These are phyloP conservation scores for Hygrophila difformis DNA, from an alignment of 257 asterid genomes.

Conservation along the genomic window DNA sequence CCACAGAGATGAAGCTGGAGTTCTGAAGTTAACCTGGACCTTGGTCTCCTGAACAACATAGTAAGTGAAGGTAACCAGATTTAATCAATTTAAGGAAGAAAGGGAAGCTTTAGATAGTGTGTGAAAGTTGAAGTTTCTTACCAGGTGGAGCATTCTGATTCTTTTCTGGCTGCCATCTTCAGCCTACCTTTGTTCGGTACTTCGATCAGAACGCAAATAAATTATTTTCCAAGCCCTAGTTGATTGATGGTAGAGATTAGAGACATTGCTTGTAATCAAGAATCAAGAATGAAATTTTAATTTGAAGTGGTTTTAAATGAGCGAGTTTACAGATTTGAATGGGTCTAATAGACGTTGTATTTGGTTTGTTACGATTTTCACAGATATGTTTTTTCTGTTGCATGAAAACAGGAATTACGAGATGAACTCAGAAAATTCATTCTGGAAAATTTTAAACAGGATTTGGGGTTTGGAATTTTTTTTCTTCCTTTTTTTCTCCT, in stretches of 20 bases:
- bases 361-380: background rate
- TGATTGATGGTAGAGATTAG: no score
- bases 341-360: background rate
- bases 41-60: slow-evolving; percentile 34
- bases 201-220: no score
- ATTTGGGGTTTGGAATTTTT: no score
- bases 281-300: no score
- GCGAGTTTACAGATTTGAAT: background rate
- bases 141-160: background rate
- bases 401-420: background rate
- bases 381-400: background rate
- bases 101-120: background rate
- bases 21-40: slow-evolving; percentile 30
- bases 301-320: no score
- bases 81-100: no score
- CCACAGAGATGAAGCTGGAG: slow-evolving; percentile 43
- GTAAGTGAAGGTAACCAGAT: background rate
- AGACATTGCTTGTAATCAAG: no score
- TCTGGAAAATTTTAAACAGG: background rate
- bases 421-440: no score
- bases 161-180: background rate
- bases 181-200: no score
- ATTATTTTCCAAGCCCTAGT: no score
- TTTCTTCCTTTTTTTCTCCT: background rate
- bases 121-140: background rate